Conservation (phyloP, 208 protist genomes). For the Acanthamoeba lenticulata region DNA sequence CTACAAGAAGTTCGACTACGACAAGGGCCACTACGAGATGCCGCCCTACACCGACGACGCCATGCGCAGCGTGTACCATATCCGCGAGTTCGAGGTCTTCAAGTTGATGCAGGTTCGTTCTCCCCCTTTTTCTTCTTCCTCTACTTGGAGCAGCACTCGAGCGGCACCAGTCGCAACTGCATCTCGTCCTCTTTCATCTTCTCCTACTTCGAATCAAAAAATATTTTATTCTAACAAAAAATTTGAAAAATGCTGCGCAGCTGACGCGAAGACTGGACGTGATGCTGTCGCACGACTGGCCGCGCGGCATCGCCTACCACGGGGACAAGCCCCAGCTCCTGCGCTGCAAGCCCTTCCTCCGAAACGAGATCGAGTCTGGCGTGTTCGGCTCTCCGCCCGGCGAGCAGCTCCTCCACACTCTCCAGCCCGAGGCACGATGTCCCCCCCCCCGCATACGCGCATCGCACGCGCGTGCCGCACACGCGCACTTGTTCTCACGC, state of each 20-base stretch:
- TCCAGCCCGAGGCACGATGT: conserved; percentile 78
- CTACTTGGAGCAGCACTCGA: too few relatives aligned
- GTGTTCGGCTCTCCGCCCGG: conserved; percentile 69
- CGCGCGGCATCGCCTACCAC: conserved; percentile 76
- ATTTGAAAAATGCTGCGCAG: too few relatives aligned
- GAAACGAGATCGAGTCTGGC: conserved; percentile 17
- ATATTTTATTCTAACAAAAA: too few relatives aligned
- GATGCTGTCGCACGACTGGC: conserved; percentile 91
- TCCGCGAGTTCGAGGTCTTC: conserved; percentile 83
- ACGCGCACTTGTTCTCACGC: too few relatives aligned
- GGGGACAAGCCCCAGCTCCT: conserved; percentile 82
- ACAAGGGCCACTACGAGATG: conserved; percentile 82
- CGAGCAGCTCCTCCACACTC: conserved; percentile 71
- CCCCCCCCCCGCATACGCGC: too few relatives aligned
- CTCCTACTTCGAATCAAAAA: too few relatives aligned
- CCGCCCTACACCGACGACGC: conserved; percentile 80
- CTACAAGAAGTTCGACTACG: conserved; percentile 85
- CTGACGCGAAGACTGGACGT: conserved; percentile 79
- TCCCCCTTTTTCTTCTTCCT: too few relatives aligned
- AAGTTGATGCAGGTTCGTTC: conserved; percentile 67
- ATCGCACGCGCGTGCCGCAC: too few relatives aligned
- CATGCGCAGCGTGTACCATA: conserved; percentile 86
- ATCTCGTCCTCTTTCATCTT: too few relatives aligned
- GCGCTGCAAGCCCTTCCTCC: conserved; percentile 73
- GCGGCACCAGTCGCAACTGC: too few relatives aligned